Conservation (phyloP, 2,329 filamentous ascomycete species). For the Colletotrichum sp. region DNA sequence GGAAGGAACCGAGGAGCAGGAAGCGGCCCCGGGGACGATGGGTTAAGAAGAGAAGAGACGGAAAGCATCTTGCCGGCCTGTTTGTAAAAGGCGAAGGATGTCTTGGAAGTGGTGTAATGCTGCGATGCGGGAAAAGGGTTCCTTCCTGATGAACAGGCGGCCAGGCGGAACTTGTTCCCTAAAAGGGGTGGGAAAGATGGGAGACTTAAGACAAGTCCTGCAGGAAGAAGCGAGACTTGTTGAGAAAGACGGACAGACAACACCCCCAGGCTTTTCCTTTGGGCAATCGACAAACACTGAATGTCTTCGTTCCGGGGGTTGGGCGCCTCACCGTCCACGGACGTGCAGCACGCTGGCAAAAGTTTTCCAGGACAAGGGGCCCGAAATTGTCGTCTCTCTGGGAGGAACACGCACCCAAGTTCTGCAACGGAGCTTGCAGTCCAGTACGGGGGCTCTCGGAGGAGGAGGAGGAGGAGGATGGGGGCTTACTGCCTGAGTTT, state of each 20-base stretch:
- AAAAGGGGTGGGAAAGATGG: conserved; percentile 21
- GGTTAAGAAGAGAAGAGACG: conserved; percentile 71
- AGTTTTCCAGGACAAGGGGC: conserved; percentile 30
- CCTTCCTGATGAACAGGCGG: conserved; percentile 1
- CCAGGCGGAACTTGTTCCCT: background rate
- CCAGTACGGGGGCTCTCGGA: conserved; percentile 11
- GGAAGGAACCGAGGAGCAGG: conserved; percentile 46
- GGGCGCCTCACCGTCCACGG: background rate
- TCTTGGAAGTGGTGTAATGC: conserved; percentile 19
- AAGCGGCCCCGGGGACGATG: conserved; percentile 49
- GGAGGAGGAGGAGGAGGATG: background rate
- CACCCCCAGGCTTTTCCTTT: background rate
- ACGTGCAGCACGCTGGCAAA: conserved; percentile 22
- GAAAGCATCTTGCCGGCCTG: conserved; percentile 61
- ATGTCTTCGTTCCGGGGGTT: conserved; percentile 9
- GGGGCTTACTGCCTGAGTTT: conserved; percentile 8
- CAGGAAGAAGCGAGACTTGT: conserved; percentile 20
- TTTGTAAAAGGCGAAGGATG: conserved; percentile 5
- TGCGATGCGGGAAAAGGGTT: conserved; percentile 8
- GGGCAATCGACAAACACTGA: conserved; percentile 14
- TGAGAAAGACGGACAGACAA: conserved; percentile 19
- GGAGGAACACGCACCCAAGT: background rate
- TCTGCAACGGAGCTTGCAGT: conserved; percentile 11
- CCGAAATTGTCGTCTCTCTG: conserved; percentile 40
- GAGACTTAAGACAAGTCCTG: conserved; percentile 37